Base-by-base conservation (phyloP, 441 rosid genomes). In the Geranium incanum region DNA sequence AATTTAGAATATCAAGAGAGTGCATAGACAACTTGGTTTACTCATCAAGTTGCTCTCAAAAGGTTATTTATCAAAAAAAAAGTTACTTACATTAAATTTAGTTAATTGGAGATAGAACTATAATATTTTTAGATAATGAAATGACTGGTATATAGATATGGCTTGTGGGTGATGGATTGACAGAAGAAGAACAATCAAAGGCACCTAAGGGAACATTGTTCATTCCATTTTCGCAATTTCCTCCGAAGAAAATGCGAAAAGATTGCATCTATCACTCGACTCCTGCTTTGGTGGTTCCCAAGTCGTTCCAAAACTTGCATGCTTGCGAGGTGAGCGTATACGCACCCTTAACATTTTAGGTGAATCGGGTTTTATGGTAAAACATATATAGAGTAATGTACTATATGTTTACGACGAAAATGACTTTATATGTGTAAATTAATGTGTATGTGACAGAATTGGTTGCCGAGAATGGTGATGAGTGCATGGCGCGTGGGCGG, bases 131-230 rank as follows among this genome's bases (percentile, higher is more conserved):
- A 23, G 1, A 23, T 23, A 23, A 23, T 23, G 33, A 1, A 23
- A 1, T 23, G 1, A 23, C 1, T 23, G 33, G 33, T 23, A 6
- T 4, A 38, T 3, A 38, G 84, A 75, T 72, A 74, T 89, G 93
- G 93, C 50, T 91, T 48, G 86, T 82, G 37, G 89, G 88, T n/a
- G 87, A 84, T 23, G 88, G 76, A 67, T 69, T 89, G 69, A 75
- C 13, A 0, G 75, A 83, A 68, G 82, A 79, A 69, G 88, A 88
- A 9, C 95, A 88, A 23, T 69, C 43, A 33, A 82, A 81, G 75
- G 95, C 97, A 62, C 66, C 66, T 28, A 71, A 77, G 79, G 91
- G 88, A 72, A 83, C 97, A n/a, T n/a, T 84, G 1, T 87, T 91
- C 72, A 84, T 89, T 37, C 97, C 93, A 0, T 74, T 84, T 66